A percentile compares a stretch with the other conserved stretches of the same genome.
Conservation (phyloP, 352 stramenopile genomes). For the Aphanomyces cochlioides region DNA sequence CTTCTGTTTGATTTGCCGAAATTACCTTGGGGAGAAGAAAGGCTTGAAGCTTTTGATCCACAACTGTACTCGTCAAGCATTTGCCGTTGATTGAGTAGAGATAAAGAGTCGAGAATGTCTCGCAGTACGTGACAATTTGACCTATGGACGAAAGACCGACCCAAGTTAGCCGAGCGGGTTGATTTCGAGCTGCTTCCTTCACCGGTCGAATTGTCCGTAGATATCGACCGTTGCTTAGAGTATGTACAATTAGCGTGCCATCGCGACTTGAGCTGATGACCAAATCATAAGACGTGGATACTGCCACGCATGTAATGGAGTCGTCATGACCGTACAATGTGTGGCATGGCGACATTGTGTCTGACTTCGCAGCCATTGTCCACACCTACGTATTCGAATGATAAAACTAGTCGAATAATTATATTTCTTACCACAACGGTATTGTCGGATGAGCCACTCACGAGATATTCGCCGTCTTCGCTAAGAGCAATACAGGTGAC, state of each 20-base stretch:
- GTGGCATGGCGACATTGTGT: constrained; percentile 10
- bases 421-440: constrained; percentile 28
- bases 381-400: constrained; percentile 26
- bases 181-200: neutral
- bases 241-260: constrained; percentile 35
- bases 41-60: constrained; percentile 26
- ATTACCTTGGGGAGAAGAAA: constrained; percentile 21
- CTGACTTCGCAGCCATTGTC: constrained; percentile 1
- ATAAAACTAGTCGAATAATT: neutral
- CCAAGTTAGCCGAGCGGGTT: neutral
- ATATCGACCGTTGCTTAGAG: constrained; percentile 31
- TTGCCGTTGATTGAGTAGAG: constrained; percentile 30
- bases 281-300: constrained; percentile 27
- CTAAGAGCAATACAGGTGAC: constrained; percentile 32
- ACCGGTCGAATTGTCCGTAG: constrained; percentile 25
- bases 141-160: constrained; percentile 9
- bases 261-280: constrained; percentile 33
- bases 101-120: constrained; percentile 25
- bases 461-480: constrained; percentile 30
- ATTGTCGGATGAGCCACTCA: constrained; percentile 32
- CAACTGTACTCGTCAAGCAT: neutral
- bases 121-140: constrained; percentile 25
- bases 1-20: neutral
- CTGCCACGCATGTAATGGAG: constrained; percentile 30
- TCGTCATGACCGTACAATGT: constrained; percentile 33